Percentiles rank a stretch among this genome's conserved stretches.
These are phyloP conservation scores for Serendipita sp. DNA, from an alignment of 768 basidiomycete species.

Conservation along the genomic window DNA sequence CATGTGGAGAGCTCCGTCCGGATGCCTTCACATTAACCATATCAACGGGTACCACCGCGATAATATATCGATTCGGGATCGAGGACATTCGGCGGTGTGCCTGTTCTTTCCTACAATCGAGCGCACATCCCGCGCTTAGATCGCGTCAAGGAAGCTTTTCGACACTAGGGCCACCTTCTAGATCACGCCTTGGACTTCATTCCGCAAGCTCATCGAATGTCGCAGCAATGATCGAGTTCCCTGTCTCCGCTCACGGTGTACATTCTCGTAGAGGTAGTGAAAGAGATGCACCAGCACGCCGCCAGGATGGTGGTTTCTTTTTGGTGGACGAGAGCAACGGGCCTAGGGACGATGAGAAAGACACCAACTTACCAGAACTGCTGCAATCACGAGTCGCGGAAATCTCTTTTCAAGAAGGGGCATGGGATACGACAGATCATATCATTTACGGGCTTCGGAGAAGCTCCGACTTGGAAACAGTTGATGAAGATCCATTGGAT, in stretches of 20 bases:
- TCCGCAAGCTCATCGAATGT: slow-evolving; percentile 25
- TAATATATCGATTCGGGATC: slow-evolving; percentile 48
- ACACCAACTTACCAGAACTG: slow-evolving; percentile 20
- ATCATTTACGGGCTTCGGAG: slow-evolving; percentile 53
- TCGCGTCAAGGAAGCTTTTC: slow-evolving; percentile 48
- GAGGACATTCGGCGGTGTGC: slow-evolving; percentile 49
- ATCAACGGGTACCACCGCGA: slow-evolving; percentile 47
- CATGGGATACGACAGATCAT: slow-evolving; percentile 51
- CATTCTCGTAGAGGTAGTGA: slow-evolving; percentile 61
- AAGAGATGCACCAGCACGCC: slow-evolving; percentile 35
- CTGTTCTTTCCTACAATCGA: slow-evolving; percentile 37
- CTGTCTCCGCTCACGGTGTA: slow-evolving; percentile 66
- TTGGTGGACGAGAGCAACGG: slow-evolving; percentile 13
- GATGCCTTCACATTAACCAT: slow-evolving; percentile 53
- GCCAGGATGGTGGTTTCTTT: slow-evolving; percentile 26
- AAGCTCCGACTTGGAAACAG: slow-evolving; percentile 30
- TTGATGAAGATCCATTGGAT: slow-evolving; percentile 19
- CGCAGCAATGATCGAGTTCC: slow-evolving; percentile 39
- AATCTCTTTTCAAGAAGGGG: slow-evolving; percentile 54
- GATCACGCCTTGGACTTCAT: slow-evolving; percentile 29
- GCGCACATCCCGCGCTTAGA: slow-evolving; percentile 26
- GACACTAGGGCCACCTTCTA: slow-evolving; percentile 32
- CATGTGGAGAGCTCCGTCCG: slow-evolving; percentile 51
- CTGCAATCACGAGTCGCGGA: slow-evolving; percentile 21
- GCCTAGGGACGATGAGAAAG: slow-evolving; percentile 15